Conservation (phyloP, 176 grass and related monocot genomes). For the Hordeum vulgare region DNA sequence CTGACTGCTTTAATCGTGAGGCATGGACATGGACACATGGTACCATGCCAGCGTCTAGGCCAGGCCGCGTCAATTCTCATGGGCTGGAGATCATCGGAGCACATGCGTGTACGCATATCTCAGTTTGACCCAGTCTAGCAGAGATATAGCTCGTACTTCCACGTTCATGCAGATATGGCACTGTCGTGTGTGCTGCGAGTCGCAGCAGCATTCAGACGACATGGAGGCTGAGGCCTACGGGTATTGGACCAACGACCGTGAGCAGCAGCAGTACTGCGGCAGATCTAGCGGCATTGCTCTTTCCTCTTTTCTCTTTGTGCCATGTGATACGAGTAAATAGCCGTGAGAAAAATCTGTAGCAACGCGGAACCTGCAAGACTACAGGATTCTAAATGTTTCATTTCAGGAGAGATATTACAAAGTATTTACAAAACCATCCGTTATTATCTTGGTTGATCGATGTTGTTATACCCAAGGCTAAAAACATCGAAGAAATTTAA, state of each 20-base stretch:
- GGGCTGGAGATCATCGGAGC: neutral
- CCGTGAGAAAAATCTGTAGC: neutral
- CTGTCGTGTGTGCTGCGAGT: neutral
- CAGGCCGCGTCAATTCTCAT: neutral
- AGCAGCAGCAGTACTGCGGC: neutral
- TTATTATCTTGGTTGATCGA: too few relatives aligned
- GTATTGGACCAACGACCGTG: neutral
- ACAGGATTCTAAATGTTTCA: neutral
- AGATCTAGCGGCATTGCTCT: neutral
- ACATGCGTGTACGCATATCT: conserved; percentile 2
- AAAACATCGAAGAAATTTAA: too few relatives aligned
- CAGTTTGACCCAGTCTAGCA: neutral
- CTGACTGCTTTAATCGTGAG: neutral
- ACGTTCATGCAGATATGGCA: neutral
- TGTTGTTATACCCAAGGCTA: too few relatives aligned
- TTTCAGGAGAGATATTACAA: neutral
- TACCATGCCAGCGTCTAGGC: neutral
- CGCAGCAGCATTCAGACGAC: neutral
- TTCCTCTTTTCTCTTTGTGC: neutral
- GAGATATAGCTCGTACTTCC: neutral
- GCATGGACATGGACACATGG: neutral
- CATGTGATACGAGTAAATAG: neutral
- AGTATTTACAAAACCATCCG: too few relatives aligned
- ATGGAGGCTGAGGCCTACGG: neutral
- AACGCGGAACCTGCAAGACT: neutral